Conservation (phyloP, 2,329 filamentous ascomycete genomes). For the Clarireedia hainanense region DNA sequence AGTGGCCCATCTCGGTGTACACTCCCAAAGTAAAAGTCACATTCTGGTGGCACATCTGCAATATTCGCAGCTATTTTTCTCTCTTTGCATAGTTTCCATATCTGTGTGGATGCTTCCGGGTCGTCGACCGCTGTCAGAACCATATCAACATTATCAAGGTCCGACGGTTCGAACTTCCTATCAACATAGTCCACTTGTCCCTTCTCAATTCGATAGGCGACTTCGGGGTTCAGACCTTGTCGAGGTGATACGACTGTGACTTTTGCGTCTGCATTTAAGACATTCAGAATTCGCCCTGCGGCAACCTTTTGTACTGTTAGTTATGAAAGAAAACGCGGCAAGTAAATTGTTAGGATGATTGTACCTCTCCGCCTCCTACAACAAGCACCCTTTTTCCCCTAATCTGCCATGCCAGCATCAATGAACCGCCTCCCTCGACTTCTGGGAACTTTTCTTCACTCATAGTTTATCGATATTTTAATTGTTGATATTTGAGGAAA, state of each 20-base stretch:
- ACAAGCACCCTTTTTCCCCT: conserved; percentile 84
- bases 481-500: conserved; percentile 1
- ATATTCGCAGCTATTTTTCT: conserved; percentile 84
- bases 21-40: conserved; percentile 97
- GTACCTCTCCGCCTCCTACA: conserved; percentile 87
- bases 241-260: conserved; percentile 79
- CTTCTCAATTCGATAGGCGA: conserved; percentile 69
- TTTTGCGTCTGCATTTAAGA: conserved; percentile 88
- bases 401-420: conserved; percentile 95
- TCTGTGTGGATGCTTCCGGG: conserved; percentile 76
- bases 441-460: conserved; percentile 51
- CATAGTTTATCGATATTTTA: conserved; percentile 13
- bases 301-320: conserved; percentile 62
- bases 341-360: not conserved
- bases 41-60: conserved; percentile 91
- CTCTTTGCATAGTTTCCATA: conserved; percentile 92
- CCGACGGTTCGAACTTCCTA: conserved; percentile 76
- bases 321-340: not conserved
- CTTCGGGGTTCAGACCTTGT: conserved; percentile 78
- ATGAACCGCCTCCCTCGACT: conserved; percentile 81
- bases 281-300: conserved; percentile 85
- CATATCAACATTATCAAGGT: conserved; percentile 82
- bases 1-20: conserved; percentile 90
- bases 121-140: conserved; percentile 92
- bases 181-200: conserved; percentile 73